A percentile compares a stretch with the other conserved stretches of the same genome.
Evolutionary conservation across 148 eudicot species (phyloP).

Genomic region (Simmondsia chinensis): DNA sequence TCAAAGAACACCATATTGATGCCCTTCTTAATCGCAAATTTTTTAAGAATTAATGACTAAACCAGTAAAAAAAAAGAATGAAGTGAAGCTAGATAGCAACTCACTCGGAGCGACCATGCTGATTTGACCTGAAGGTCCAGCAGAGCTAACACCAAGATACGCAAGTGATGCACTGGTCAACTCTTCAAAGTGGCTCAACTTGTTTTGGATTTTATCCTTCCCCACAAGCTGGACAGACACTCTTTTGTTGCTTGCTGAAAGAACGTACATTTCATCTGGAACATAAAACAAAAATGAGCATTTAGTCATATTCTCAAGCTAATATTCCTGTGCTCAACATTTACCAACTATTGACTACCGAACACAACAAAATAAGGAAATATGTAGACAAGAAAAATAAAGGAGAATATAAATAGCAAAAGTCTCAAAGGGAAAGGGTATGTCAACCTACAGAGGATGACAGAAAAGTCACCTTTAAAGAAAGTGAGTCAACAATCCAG

Average conservation of each 20-base stretch:
- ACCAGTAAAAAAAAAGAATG: background rate
- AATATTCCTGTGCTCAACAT: too few relatives aligned
- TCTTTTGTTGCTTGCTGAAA: conserved; percentile 61
- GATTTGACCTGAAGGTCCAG: conserved; percentile 46
- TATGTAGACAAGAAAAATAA: too few relatives aligned
- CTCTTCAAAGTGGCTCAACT: conserved; percentile 67
- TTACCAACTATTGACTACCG: too few relatives aligned
- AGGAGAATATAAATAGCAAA: too few relatives aligned
- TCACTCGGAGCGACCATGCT: conserved; percentile 58
- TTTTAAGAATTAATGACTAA: too few relatives aligned
- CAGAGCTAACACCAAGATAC: conserved; percentile 69
- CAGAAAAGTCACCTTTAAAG: too few relatives aligned
- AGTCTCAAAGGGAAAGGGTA: too few relatives aligned
- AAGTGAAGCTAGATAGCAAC: conserved; percentile 13
- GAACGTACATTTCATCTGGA: conserved; percentile 97
- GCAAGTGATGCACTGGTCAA: conserved; percentile 59
- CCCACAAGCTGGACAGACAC: conserved; percentile 84
- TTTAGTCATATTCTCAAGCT: background rate
- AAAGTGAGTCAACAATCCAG: too few relatives aligned
- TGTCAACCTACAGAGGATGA: too few relatives aligned
- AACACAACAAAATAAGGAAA: too few relatives aligned
- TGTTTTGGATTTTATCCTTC: conserved; percentile 72
- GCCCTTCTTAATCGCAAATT: too few relatives aligned
- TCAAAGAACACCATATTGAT: too few relatives aligned
- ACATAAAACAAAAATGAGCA: background rate